A percentile compares a stretch with the other conserved stretches of the same genome.
Conservation (phyloP, 2,329 filamentous ascomycete genomes). For the Colletotrichum costaricense region DNA sequence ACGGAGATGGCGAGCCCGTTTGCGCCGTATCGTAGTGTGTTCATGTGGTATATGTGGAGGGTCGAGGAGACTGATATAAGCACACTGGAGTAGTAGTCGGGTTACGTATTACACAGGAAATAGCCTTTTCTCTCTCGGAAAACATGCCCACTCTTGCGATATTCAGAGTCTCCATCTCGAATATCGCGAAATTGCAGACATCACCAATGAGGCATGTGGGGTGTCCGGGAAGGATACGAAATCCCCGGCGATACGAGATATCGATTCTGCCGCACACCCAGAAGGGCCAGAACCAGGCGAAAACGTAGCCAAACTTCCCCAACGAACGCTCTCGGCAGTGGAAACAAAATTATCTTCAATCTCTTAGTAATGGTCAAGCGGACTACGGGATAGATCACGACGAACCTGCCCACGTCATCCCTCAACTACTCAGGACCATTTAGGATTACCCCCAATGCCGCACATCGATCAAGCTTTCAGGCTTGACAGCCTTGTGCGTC, state of each 20-base stretch:
- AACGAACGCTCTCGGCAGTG: neutral
- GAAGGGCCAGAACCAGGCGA: neutral
- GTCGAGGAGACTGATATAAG: slow-evolving; percentile 83
- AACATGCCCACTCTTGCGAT: neutral
- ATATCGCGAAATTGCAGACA: neutral
- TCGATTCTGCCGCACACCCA: neutral
- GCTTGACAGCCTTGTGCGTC: slow-evolving; percentile 1
- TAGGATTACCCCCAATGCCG: neutral
- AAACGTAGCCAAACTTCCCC: neutral
- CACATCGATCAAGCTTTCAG: slow-evolving; percentile 24
- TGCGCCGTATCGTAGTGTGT: slow-evolving; percentile 87
- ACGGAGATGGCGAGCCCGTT: slow-evolving; percentile 82
- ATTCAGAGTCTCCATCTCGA: neutral
- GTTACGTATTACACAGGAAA: neutral
- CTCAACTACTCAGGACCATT: neutral
- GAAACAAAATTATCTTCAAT: neutral
- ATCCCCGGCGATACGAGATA: neutral
- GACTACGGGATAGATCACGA: neutral
- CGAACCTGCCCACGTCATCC: neutral
- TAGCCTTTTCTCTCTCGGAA: neutral
- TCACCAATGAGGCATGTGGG: neutral
- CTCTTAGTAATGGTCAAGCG: slow-evolving; percentile 1
- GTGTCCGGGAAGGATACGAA: neutral
- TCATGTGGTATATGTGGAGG: slow-evolving; percentile 99
- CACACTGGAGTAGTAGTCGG: slow-evolving; percentile 58